Evolutionary conservation across 495 filamentous ascomycete genomes (phyloP).

Genomic region (Cudoniella acicularis): DNA sequence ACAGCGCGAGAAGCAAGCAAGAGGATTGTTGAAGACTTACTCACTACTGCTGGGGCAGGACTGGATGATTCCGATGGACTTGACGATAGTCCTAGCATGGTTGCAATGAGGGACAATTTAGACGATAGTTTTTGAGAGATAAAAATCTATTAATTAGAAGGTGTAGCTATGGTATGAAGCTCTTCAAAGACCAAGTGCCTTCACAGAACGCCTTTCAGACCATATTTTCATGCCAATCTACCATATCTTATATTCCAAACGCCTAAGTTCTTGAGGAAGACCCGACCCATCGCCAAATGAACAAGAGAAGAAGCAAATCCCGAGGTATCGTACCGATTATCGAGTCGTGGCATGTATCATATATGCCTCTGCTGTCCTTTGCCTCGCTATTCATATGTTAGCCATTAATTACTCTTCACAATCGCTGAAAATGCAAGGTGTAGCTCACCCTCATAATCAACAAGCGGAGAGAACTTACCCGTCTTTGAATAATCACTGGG

Average conservation of each 20-base stretch:
- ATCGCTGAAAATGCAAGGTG: background rate
- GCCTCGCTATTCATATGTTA: conserved; percentile 5
- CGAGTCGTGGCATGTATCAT: conserved; percentile 9
- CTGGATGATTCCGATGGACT: conserved; percentile 41
- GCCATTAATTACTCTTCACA: background rate
- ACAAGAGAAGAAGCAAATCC: conserved; percentile 1
- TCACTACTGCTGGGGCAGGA: conserved; percentile 77
- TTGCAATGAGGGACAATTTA: conserved; percentile 60
- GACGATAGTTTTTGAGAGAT: conserved; percentile 66
- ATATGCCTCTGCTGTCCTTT: conserved; percentile 19
- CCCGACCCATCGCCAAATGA: conserved; percentile 4
- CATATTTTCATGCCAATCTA: background rate
- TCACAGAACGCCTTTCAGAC: background rate
- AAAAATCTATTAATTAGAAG: conserved; percentile 1
- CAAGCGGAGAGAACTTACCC: conserved; percentile 10
- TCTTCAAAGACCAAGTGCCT: background rate
- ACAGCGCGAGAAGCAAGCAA: conserved; percentile 84
- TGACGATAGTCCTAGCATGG: conserved; percentile 72
- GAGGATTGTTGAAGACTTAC: conserved; percentile 85
- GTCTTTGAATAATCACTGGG: conserved; percentile 11
- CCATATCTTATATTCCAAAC: background rate
- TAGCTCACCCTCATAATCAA: background rate
- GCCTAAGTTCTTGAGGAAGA: background rate
- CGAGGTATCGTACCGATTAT: background rate
- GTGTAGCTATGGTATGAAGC: background rate